Evolutionary conservation across 768 basidiomycete genomes (phyloP).

Genomic region (Inosperma sp.): DNA sequence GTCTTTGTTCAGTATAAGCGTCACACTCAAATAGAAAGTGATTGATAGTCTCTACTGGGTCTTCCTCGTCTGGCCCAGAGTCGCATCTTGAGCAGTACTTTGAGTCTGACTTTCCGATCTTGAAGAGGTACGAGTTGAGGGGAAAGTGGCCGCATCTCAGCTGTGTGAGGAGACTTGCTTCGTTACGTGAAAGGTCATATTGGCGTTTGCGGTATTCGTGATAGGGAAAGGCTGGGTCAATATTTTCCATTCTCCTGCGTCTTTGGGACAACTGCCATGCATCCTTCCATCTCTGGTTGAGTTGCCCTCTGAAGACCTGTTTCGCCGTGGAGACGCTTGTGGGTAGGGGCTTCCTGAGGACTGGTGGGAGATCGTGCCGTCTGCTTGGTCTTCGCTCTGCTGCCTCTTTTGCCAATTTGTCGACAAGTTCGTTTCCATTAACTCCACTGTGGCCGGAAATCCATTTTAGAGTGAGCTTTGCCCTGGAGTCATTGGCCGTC

Average conservation of each 20-base stretch:
- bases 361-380: slow-evolving; percentile 6
- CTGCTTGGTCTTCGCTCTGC: slow-evolving; percentile 6
- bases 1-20: too few species aligned
- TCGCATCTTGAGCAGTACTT: too few species aligned
- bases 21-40: too few species aligned
- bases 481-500: not conserved
- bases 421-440: slow-evolving; percentile 24
- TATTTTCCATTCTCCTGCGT: not conserved
- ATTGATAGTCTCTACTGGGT: not conserved
- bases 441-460: slow-evolving; percentile 19
- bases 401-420: slow-evolving; percentile 24
- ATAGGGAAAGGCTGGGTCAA: slow-evolving; percentile 17
- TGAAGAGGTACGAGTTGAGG: slow-evolving; percentile 15
- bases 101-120: not conserved
- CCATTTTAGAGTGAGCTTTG: not conserved
- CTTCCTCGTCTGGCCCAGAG: not conserved
- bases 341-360: slow-evolving; percentile 2
- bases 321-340: slow-evolving; percentile 18
- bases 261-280: slow-evolving; percentile 6
- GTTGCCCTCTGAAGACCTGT: slow-evolving; percentile 5
- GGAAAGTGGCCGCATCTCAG: slow-evolving; percentile 27
- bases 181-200: not conserved
- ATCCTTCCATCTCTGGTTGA: slow-evolving; percentile 5
- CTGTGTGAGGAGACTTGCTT: slow-evolving; percentile 22
- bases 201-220: slow-evolving; percentile 9